Percentiles rank a stretch among this genome's conserved stretches.
phyloP scores from a whole-genome alignment of 2,329 filamentous ascomycete genomes.

The Trichoderma semiorbis region DNA sequence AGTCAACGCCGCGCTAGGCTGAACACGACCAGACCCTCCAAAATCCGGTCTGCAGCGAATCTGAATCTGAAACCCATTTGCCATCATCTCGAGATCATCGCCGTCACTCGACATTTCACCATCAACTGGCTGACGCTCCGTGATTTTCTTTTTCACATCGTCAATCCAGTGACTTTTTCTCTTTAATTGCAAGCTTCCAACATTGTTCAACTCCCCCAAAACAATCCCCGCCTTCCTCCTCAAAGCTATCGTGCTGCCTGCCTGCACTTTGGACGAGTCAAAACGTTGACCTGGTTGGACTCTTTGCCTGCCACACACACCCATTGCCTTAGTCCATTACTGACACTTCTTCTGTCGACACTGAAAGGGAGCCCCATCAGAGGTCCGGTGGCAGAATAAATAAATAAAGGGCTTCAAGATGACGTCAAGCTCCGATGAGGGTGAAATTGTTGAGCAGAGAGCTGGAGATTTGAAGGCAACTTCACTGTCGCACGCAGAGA shows the following conservation, averaged over 20 bases:
- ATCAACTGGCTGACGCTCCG: background rate
- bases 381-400: constrained; percentile 15
- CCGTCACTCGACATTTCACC: background rate
- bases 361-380: constrained; percentile 24
- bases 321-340: constrained; percentile 30
- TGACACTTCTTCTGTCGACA: constrained; percentile 32
- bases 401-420: constrained; percentile 27
- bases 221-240: background rate
- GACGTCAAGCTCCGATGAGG: constrained; percentile 71
- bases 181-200: background rate
- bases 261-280: constrained; percentile 36
- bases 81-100: constrained; percentile 2
- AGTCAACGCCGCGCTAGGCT: constrained; percentile 3
- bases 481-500: constrained; percentile 72
- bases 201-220: background rate
- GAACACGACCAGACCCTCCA: background rate
- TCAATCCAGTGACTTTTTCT: background rate
- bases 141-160: background rate
- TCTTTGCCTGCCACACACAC: constrained; percentile 34
- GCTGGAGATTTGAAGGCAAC: constrained; percentile 73
- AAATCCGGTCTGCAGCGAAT: background rate
- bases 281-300: constrained; percentile 42
- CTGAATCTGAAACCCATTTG: constrained; percentile 11
- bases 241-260: constrained; percentile 18
- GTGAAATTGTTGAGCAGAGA: constrained; percentile 77